Conservation (phyloP, 768 basidiomycete species). For the Naganishia friedmannii region DNA sequence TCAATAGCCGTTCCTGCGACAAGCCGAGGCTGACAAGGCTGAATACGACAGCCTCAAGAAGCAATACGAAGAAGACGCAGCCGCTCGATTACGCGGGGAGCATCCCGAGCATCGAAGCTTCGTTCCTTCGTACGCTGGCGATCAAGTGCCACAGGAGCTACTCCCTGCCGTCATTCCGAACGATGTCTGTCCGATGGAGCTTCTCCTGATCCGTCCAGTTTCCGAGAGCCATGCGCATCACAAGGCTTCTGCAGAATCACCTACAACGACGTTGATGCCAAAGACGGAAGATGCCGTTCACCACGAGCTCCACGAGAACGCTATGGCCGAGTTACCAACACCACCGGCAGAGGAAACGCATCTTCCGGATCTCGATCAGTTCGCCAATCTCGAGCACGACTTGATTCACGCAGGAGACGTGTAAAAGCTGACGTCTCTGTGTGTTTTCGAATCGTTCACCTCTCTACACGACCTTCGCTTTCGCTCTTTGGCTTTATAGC, state of each 20-base stretch:
- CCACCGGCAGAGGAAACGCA: not conserved
- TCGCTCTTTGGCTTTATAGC: conserved; percentile 6
- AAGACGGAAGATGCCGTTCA: conserved; percentile 8
- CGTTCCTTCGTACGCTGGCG: conserved; percentile 4
- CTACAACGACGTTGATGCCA: not conserved
- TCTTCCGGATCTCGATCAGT: not conserved
- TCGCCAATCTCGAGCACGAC: conserved; percentile 7
- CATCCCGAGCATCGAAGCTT: conserved; percentile 60
- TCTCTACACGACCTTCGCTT: conserved; percentile 16
- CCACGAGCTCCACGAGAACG: conserved; percentile 9
- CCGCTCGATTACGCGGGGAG: conserved; percentile 44
- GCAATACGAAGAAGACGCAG: conserved; percentile 70
- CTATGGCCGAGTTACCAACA: conserved; percentile 6
- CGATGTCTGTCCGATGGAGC: conserved; percentile 32
- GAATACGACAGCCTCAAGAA: conserved; percentile 82
- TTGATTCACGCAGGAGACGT: not conserved
- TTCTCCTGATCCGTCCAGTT: not conserved
- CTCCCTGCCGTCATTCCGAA: conserved; percentile 3
- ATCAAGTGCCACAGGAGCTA: conserved; percentile 2
- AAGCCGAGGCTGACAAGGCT: conserved; percentile 92
- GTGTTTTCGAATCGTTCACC: not conserved
- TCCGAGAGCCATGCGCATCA: conserved; percentile 2
- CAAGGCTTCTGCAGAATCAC: conserved; percentile 12
- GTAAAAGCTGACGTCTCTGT: not conserved
- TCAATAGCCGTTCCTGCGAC: conserved; percentile 80